Conservation (phyloP, 2,329 filamentous ascomycete species). For the Mycosphaerelloides madeirae region DNA sequence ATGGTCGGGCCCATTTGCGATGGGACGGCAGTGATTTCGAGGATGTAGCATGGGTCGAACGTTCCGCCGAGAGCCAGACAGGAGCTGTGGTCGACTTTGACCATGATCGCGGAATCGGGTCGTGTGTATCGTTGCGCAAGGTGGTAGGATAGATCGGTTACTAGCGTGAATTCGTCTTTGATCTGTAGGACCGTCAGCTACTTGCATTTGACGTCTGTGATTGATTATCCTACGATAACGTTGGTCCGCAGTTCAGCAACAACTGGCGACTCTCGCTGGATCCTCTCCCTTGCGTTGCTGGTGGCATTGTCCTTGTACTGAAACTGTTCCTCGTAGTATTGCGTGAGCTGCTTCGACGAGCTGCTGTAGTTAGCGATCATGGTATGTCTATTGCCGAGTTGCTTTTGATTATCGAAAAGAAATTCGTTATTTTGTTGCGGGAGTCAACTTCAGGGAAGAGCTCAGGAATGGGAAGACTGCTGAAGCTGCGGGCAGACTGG, state of each 20-base stretch:
- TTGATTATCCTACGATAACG: slow-evolving; percentile 42
- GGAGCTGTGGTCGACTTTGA: slow-evolving; percentile 69
- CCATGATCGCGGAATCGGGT: slow-evolving; percentile 66
- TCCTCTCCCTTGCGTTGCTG: slow-evolving; percentile 35
- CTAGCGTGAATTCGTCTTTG: slow-evolving; percentile 68
- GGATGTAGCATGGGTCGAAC: slow-evolving; percentile 73
- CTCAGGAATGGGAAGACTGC: slow-evolving; percentile 14
- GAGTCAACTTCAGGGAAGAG: slow-evolving; percentile 10
- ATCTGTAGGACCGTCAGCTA: slow-evolving; percentile 47
- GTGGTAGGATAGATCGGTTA: slow-evolving; percentile 67
- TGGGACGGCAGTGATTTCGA: slow-evolving; percentile 68
- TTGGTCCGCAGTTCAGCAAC: slow-evolving; percentile 47
- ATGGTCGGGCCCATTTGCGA: slow-evolving; percentile 64
- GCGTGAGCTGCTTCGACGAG: slow-evolving; percentile 31
- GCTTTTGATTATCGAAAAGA: slow-evolving; percentile 12
- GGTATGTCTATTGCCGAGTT: slow-evolving; percentile 16
- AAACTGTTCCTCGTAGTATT: slow-evolving; percentile 33
- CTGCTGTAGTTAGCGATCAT: slow-evolving; percentile 21
- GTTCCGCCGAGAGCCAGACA: slow-evolving; percentile 71
- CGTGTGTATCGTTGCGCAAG: slow-evolving; percentile 72
- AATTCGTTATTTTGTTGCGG: slow-evolving; percentile 13
- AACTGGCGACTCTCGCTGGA: slow-evolving; percentile 44
- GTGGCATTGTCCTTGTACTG: slow-evolving; percentile 28
- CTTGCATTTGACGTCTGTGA: slow-evolving; percentile 1
- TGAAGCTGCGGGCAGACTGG: slow-evolving; percentile 4